Evolutionary conservation across 441 rosid species (phyloP).

Genomic region (Metrosideros polymorpha): DNA sequence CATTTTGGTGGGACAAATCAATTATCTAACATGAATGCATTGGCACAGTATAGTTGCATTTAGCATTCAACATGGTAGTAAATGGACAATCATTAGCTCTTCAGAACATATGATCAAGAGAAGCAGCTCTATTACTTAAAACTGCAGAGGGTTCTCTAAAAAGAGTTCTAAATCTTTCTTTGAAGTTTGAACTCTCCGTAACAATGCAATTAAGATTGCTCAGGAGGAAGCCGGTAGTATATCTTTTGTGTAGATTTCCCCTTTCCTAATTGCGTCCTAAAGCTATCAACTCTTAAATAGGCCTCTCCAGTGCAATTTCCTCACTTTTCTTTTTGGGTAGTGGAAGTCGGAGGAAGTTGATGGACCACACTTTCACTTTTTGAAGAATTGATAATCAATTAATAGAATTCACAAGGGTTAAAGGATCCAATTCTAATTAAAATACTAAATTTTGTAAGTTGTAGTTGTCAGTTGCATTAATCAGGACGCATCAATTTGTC

Average conservation of each 20-base stretch:
- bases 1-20: neutral
- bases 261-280: neutral
- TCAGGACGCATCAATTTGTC: neutral
- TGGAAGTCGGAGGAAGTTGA: neutral
- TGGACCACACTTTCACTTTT: neutral
- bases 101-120: neutral
- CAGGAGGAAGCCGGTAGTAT: neutral
- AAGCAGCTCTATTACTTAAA: neutral
- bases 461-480: neutral
- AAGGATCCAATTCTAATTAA: neutral
- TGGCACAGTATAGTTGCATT: neutral
- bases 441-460: neutral
- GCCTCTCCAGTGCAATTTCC: neutral
- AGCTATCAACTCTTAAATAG: neutral
- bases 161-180: neutral
- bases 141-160: neutral
- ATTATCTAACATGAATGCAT: neutral
- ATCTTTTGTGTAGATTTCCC: neutral
- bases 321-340: neutral
- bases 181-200: neutral
- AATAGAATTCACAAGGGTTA: neutral
- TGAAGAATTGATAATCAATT: neutral
- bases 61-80: neutral
- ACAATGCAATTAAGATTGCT: neutral
- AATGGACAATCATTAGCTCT: neutral